Evolutionary conservation across 2,329 filamentous ascomycete species (phyloP), one percentile per base, ranked within the genome.

Genomic region (Colletotrichum sp.): DNA sequence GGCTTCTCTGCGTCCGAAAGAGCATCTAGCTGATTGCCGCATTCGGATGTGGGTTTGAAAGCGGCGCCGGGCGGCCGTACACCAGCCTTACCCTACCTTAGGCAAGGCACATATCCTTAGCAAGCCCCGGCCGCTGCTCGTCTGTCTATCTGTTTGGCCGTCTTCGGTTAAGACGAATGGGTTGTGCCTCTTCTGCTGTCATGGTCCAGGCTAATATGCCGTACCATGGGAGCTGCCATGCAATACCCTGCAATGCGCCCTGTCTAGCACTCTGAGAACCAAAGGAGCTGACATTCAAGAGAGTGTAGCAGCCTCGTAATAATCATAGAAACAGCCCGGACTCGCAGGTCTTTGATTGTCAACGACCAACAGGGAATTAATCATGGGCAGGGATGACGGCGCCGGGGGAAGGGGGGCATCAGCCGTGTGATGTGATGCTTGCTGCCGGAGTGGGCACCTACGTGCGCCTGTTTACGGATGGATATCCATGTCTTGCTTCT

Each of bases 11-110:
- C 28, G 75, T 69, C 77, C 75, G 72, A 77, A 77, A 76, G 77
- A 68, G 76, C 69, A 76, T 76, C 72, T 77, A 77, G 77, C 76
- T 62, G 65, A 67, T 72, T 78, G 77, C 77, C 76, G 77, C 72
- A 77, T 78, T 76, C 77, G 77, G 77, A 57, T 44, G 36, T 60
- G 62, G 69, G 63, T 64, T 75, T 71, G 76, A 71, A 77, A 76
- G 72, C 75, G 72, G 72, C 75, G 75, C 57, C 65, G 36, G 57
- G 71, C 66, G 71, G 65, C 57, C 26, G 30, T 75, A 52, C 36
- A 55, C 68, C 62, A 72, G 57, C 69, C 55, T 62, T 72, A 72
- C 64, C 65, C 68, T 63, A 63, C 57, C 39, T 49, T 32, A 24
- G 59, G 68, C 68, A 63, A 63, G 57, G 68, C 34, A 52, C 57